These are phyloP conservation scores for Teunomyces funiuensis DNA, from an alignment of 805 yeast genomes.

Conservation along the genomic window DNA sequence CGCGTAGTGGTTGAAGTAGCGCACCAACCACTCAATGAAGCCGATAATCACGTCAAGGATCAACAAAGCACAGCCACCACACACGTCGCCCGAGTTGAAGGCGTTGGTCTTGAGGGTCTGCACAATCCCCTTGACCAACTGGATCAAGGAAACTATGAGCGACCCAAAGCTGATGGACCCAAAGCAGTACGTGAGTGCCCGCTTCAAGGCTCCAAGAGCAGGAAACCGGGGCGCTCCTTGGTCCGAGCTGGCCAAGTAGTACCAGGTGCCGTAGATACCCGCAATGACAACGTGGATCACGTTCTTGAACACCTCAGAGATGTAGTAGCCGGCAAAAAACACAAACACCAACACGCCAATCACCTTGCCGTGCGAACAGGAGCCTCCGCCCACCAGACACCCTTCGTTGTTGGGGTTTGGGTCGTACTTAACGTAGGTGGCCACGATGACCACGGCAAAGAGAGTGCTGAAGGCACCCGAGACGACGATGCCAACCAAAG, in stretches of 20 bases:
- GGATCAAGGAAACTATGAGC: constrained; percentile 67
- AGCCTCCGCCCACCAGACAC: constrained; percentile 53
- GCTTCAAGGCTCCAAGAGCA: constrained; percentile 73
- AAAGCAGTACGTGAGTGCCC: constrained; percentile 82
- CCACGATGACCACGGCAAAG: constrained; percentile 66
- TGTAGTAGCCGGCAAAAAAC: constrained; percentile 79
- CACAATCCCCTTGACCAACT: constrained; percentile 58
- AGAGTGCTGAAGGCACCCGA: constrained; percentile 64
- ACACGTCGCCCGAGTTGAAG: constrained; percentile 49
- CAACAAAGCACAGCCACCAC: constrained; percentile 53
- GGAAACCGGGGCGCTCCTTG: constrained; percentile 79
- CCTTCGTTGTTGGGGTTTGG: constrained; percentile 53
- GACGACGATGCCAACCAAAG: constrained; percentile 58
- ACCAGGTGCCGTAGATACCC: constrained; percentile 91
- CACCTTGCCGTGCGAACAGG: constrained; percentile 56
- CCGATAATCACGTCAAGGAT: constrained; percentile 60
- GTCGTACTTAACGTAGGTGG: constrained; percentile 76
- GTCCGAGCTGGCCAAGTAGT: constrained; percentile 71
- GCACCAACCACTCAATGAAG: constrained; percentile 73
- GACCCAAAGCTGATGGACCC: constrained; percentile 91
- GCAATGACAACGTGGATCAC: constrained; percentile 78
- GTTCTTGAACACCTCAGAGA: constrained; percentile 80
- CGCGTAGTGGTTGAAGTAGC: constrained; percentile 88
- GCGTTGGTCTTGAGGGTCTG: constrained; percentile 53
- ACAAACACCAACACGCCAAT: constrained; percentile 71